These are phyloP conservation scores for Tanacetum coccineum DNA, from an alignment of 129 eudicot species.

Conservation along the genomic window DNA sequence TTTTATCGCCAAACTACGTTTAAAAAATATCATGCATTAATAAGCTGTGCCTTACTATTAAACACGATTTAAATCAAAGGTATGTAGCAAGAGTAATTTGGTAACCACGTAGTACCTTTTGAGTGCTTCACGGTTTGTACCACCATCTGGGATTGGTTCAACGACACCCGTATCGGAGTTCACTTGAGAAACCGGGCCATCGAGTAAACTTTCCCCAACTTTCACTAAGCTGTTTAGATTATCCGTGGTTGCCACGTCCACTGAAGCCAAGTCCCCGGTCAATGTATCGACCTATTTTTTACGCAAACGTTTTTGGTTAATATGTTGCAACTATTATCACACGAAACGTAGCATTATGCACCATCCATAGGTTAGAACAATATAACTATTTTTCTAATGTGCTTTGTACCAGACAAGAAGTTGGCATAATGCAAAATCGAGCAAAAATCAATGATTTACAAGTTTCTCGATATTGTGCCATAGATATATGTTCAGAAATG, in stretches of 20 bases:
- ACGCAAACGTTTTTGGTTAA: too few species aligned
- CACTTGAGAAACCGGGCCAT: constrained; percentile 39
- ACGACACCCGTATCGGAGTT: constrained; percentile 32
- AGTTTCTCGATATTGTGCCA: too few species aligned
- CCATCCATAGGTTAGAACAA: too few species aligned
- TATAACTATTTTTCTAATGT: too few species aligned
- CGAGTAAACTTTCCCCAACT: constrained; percentile 39
- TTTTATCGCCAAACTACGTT: constrained; percentile 40
- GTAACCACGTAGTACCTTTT: constrained; percentile 20
- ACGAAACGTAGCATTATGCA: too few species aligned
- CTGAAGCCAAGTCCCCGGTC: constrained; percentile 29
- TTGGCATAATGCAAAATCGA: too few species aligned
- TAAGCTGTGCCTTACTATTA: not conserved
- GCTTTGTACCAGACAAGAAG: too few species aligned
- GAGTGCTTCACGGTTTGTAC: constrained; percentile 45
- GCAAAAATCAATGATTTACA: too few species aligned
- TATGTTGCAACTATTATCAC: too few species aligned
- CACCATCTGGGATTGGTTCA: constrained; percentile 29
- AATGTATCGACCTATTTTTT: constrained; percentile 46
- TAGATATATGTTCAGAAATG: too few species aligned
- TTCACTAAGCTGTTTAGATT: constrained; percentile 37
- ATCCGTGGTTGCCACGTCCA: constrained; percentile 37
- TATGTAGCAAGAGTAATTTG: not conserved
- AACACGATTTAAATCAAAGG: too few species aligned
- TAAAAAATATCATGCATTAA: not conserved